phyloP scores from a whole-genome alignment of 768 basidiomycete genomes.

The Cytidiella melzeri region DNA sequence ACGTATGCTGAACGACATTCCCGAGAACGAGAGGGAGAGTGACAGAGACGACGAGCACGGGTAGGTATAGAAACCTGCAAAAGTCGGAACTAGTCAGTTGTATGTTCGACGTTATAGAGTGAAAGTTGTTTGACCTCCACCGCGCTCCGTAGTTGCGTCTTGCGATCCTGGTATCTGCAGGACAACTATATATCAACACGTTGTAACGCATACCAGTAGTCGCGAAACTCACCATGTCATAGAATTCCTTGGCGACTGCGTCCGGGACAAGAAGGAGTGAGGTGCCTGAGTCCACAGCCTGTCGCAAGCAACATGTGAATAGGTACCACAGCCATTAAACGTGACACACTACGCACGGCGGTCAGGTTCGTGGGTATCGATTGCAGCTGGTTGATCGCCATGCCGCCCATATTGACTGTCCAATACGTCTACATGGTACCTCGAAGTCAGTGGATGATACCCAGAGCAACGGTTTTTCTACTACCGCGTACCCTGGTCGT shows the following conservation, averaged over 20 bases:
- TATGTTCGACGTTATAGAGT: not conserved
- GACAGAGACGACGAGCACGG: slow-evolving; percentile 37
- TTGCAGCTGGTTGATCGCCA: slow-evolving; percentile 28
- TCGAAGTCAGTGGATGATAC: not conserved
- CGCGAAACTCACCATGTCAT: slow-evolving; percentile 30
- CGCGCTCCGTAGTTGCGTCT: slow-evolving; percentile 34
- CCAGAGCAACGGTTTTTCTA: not conserved
- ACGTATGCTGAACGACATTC: slow-evolving; percentile 35
- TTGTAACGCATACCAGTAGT: not conserved
- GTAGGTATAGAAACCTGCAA: slow-evolving; percentile 45
- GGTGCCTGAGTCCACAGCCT: slow-evolving; percentile 69
- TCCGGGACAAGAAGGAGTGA: slow-evolving; percentile 56
- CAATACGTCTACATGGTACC: slow-evolving; percentile 48
- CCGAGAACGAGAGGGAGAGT: slow-evolving; percentile 41
- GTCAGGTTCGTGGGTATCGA: slow-evolving; percentile 21
- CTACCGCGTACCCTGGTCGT: slow-evolving; percentile 25
- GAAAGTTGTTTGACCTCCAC: slow-evolving; percentile 27
- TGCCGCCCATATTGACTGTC: slow-evolving; percentile 44
- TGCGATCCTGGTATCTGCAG: slow-evolving; percentile 45
- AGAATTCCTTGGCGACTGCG: slow-evolving; percentile 38
- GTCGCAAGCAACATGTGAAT: not conserved
- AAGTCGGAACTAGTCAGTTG: not conserved
- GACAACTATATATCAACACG: not conserved
- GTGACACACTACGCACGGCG: slow-evolving; percentile 29
- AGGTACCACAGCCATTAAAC: not conserved